Conservation (phyloP, 345 rosid genomes). For the Angophora floribunda region DNA sequence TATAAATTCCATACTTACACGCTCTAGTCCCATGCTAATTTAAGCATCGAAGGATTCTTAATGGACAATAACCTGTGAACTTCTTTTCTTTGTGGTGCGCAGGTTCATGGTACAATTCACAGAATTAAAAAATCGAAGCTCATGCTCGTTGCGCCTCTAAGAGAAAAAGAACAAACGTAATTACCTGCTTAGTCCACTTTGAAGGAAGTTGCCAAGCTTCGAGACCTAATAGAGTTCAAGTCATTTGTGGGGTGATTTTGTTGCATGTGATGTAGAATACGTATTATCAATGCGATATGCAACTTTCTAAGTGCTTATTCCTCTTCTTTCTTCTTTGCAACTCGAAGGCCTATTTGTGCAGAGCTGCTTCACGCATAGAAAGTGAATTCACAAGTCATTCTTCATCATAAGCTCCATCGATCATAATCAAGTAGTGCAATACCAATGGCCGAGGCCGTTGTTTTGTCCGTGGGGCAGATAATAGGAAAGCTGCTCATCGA, state of each 20-base stretch:
- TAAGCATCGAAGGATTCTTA: not conserved
- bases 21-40: not conserved
- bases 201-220: not conserved
- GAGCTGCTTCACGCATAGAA: not conserved
- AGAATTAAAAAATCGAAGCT: not conserved
- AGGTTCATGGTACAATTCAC: not conserved
- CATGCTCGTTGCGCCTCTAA: not conserved
- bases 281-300: not conserved
- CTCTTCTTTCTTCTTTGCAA: not conserved
- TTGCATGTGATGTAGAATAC: not conserved
- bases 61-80: not conserved
- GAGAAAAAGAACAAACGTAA: not conserved
- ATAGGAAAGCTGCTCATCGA: not conserved
- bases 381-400: not conserved
- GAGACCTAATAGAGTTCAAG: not conserved
- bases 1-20: not conserved
- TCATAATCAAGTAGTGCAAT: not conserved
- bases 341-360: not conserved
- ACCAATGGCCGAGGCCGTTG: slow-evolving; percentile 8
- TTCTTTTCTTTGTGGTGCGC: not conserved
- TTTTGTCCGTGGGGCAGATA: not conserved
- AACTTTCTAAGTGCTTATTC: not conserved
- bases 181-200: not conserved
- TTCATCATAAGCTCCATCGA: not conserved
- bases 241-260: not conserved